Base-by-base conservation (phyloP, 768 basidiomycete species). In the Gymnopilus dilepis region DNA sequence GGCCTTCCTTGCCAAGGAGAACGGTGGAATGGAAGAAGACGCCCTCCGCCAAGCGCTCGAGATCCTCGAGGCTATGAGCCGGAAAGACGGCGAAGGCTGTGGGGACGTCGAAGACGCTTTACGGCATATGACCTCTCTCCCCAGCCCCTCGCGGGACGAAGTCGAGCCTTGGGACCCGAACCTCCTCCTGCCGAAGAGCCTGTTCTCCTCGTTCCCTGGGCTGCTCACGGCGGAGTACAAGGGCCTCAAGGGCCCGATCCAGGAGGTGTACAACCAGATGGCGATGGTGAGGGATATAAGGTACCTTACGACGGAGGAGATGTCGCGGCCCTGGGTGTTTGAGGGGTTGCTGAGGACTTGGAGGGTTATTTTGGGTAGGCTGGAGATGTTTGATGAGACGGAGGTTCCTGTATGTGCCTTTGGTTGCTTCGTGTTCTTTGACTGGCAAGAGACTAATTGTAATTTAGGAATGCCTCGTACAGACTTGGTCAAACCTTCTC, bases 401-500 rank as follows among this genome's bases (percentile, higher is more conserved):
- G 74, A 73, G 19, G 72, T 83, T 30, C 84, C 88, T 13, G 89
- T 90, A 64, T 66, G 87, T 76, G 13, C 28, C 41, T n/a, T 22
- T 62, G 57, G 50, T 13, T 43, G 15, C 48, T 58, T 47, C 58
- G 47, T 42, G 54, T 55, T 26, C n/a, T 38, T 54, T 22, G 11
- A 9, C 2, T 37, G 37, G n/a, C 47, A 40, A 41, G 6, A 5
- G 13, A 26, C 19, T 60, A 1, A 41, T 21, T 48, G 19, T 58
- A 19, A 53, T 11, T 37, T 37, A 86, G 82, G 63, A 67, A 1
- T 84, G 86, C 61, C 73, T 89, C 3, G 67, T 83, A 6, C 77
- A 76, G 13, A 78, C 86, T 7, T 92, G 89, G 90, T 74, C 80
- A 37, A 81, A 82, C 41, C 70, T 92, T 31, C 64, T 90, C 38